Evolutionary conservation across 768 basidiomycete genomes (phyloP), one percentile per base, ranked within the genome.

Genomic region (Pleurotus sapidus): DNA sequence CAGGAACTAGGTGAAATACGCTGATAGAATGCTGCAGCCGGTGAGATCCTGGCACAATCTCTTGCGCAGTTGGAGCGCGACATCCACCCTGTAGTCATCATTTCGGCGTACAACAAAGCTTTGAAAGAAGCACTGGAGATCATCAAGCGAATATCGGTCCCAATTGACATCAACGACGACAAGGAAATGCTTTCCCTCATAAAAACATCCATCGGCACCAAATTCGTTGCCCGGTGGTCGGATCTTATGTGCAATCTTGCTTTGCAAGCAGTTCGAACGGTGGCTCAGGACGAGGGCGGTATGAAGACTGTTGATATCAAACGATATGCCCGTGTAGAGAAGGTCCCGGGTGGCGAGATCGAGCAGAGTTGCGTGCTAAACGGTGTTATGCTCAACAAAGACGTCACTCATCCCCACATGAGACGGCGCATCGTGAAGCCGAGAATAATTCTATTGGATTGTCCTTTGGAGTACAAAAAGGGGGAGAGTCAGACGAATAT

Each of bases 71-170:
- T 99, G 30, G 93, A 98, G 71, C 89, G 97, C 63, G 91, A 94
- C 75, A 97, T 98, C 65, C 97, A 99, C 74, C 97, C 96, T 2
- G 96, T 98, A 60, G 94, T 98, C 61, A 98, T 99, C 78, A 98
- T 99, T 74, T 89, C 91, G 3, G 96, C 96, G 0, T 97, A 96
- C 79, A 97, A 95, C 80, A 91, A 93, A 67, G 96, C 96, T 2
- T 87, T 98, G 64, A 88, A 89, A 67, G 91, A 93, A 69, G 91
- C 95, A 0, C 86, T 99, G 14, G 84, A 88, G 60, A 93, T 96
- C 70, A 86, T 98, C 69, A 81, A 91, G 59, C 80, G 79, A 49
- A 92, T 98, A 65, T 95, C 95, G 7, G 75, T 92, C 59, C 95
- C 95, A 25, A 97, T 98, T 67, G 84, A 98, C 74, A 85, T 87